Percentiles rank a stretch among this genome's conserved stretches.
Conservation (phyloP, 164 flowering plant genomes). For the Platanus orientalis region DNA sequence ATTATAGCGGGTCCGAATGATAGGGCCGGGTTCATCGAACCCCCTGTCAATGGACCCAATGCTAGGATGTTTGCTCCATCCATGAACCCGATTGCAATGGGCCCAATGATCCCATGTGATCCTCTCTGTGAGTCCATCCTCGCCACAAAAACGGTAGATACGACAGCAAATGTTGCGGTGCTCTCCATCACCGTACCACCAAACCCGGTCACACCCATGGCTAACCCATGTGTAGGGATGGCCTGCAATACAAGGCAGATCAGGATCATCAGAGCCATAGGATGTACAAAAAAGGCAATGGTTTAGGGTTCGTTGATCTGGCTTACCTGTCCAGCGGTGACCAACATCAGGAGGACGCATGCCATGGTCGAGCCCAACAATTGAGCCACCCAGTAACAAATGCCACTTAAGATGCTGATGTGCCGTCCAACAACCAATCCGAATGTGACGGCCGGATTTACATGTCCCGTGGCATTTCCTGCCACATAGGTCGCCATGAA, state of each 20-base stretch:
- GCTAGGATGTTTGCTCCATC: conserved; percentile 21
- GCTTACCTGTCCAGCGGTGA: conserved; percentile 19
- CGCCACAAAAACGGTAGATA: conserved; percentile 20
- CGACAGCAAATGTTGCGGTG: conserved; percentile 18
- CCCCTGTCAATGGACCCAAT: conserved; percentile 24
- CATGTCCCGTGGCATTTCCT: conserved; percentile 12
- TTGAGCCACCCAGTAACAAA: conserved; percentile 21
- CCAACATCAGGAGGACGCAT: conserved; percentile 14
- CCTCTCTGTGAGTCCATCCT: no score
- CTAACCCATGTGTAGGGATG: conserved; percentile 20
- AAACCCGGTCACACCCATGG: conserved; percentile 11
- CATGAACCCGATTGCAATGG: conserved; percentile 24
- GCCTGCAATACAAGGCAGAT: conserved; percentile 19
- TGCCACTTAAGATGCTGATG: conserved; percentile 15
- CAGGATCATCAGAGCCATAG: no score
- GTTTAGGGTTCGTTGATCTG: no score
- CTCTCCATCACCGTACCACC: conserved; percentile 17
- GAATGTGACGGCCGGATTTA: conserved; percentile 29
- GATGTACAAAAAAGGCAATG: no score
- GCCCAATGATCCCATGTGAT: conserved; percentile 11
- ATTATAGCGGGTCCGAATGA: conserved; percentile 25
- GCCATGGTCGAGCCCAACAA: conserved; percentile 21
- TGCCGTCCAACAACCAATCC: conserved; percentile 25
- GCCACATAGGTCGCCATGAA: conserved; percentile 17
- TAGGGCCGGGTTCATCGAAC: conserved; percentile 32